Evolutionary conservation across 192 early-diverging fungal species (phyloP).

Genomic region (Piromyces sp.): DNA sequence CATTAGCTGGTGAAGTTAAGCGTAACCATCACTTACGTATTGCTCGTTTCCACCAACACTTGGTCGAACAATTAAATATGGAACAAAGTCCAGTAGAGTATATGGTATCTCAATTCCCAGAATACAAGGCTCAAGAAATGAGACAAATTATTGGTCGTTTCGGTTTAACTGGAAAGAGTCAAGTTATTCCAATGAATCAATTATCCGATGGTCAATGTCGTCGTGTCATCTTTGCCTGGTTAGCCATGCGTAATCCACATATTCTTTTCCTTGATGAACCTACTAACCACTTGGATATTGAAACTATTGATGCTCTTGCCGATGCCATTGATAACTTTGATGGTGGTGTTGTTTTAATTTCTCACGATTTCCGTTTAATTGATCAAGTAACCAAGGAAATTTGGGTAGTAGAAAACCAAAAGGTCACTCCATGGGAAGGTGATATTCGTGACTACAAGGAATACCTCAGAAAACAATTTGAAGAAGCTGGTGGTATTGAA

Average conservation of each 20-base stretch:
- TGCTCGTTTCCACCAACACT: conserved; percentile 73
- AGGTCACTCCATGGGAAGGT: not conserved
- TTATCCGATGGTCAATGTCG: conserved; percentile 67
- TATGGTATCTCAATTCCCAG: conserved; percentile 23
- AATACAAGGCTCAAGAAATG: conserved; percentile 7
- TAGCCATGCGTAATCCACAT: conserved; percentile 74
- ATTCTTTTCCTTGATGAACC: conserved; percentile 75
- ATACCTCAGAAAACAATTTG: not conserved
- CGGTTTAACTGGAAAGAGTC: conserved; percentile 14
- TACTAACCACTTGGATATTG: conserved; percentile 53
- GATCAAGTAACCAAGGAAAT: not conserved
- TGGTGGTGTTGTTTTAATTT: not conserved
- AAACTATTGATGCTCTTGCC: conserved; percentile 25
- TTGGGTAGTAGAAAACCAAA: not conserved
- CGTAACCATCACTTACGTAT: conserved; percentile 78
- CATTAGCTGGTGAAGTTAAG: conserved; percentile 58
- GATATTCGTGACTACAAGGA: not conserved
- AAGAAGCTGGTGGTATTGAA: not conserved
- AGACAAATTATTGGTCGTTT: conserved; percentile 24
- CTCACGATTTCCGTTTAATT: not conserved
- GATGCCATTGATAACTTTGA: not conserved
- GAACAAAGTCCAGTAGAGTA: not conserved
- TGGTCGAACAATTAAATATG: conserved; percentile 56
- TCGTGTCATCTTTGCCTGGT: conserved; percentile 38
- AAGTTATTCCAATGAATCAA: conserved; percentile 3